Base-by-base conservation (phyloP, 805 yeast species). In the Candida glaebosa region DNA sequence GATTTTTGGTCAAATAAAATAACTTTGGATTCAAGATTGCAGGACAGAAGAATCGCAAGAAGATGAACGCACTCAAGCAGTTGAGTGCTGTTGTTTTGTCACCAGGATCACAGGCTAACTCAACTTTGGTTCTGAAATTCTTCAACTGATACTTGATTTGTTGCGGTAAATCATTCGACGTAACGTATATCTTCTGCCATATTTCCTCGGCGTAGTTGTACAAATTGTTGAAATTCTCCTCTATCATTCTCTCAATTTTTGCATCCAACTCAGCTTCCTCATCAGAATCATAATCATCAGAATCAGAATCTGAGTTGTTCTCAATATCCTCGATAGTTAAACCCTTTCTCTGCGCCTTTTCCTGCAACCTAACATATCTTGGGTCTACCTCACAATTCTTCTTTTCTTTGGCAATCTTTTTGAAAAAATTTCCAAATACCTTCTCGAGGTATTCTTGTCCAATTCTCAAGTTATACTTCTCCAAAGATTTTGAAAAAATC, bases 1-100 rank as follows among this genome's bases (percentile, higher is more conserved):
- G 91, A 28, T 76, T 71, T 39, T 77, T 73, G 0, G 87, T 78
- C 38, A 93, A 67, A 45, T 82, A 81, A 58, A 88, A 89, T 37
- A 90, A 61, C 53, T 87, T 88, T 0, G 99, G 99, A 53, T 88
- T 90, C 55, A 93, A 64, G 20, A 91, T 76, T 0, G 96, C 96
- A 0, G 99, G 98, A 53, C 96, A 60, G 41, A 60, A 60, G 43
- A 69, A 69, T 43, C 75, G 50, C 45, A 91, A 64, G 57, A 91
- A 93, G 9, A 91, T 65, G 53, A 93, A 86, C 1, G 96, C 89
- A 16, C 93, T 77, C 24, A 90, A 65, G 38, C 95, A 85, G 54
- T 89, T 84, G 44, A 84, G 67, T 0, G 88, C 75, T 1, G 75
- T 69, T 2, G 58, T 53, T 43, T 68, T 66, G 52, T 81, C 84